These are phyloP conservation scores for Triticum turgidum DNA, from an alignment of 176 grass and related monocot genomes.

Conservation along the genomic window DNA sequence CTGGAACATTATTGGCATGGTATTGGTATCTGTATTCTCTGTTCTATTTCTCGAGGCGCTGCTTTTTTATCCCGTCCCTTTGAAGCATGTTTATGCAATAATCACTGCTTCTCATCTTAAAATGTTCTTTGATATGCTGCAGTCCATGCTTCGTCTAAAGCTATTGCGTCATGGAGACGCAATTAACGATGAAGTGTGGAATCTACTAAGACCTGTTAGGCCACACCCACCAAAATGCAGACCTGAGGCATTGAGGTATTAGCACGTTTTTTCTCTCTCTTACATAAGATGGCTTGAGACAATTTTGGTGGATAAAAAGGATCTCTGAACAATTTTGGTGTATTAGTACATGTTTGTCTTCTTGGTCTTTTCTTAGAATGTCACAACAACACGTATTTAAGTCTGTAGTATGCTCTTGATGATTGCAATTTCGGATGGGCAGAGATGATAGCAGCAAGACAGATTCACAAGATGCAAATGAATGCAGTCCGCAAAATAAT, in stretches of 20 bases:
- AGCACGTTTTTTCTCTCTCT: background rate
- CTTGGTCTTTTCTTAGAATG: constrained; percentile 1
- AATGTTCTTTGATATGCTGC: constrained; percentile 29
- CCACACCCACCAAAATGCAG: constrained; percentile 43
- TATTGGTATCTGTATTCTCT: background rate
- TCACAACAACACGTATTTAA: background rate
- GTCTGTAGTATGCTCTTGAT: background rate
- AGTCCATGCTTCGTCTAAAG: constrained; percentile 89
- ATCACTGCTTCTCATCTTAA: background rate
- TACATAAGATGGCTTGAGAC: background rate
- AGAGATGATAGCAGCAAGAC: constrained; percentile 21
- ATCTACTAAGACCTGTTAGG: constrained; percentile 33
- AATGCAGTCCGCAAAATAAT: constrained; percentile 34
- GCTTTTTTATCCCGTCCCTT: background rate
- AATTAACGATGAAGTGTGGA: constrained; percentile 48
- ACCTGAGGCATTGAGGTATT: constrained; percentile 58
- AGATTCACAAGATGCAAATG: constrained; percentile 25
- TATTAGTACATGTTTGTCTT: background rate
- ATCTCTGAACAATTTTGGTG: background rate
- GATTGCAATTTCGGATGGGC: constrained; percentile 24
- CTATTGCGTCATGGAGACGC: constrained; percentile 53
- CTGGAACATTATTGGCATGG: background rate
- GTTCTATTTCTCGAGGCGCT: background rate
- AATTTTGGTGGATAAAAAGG: background rate
- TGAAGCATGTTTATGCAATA: constrained; percentile 10